Percentiles rank a stretch among this genome's conserved stretches.
These are phyloP conservation scores for Candida xiaguanensis DNA, from an alignment of 805 yeast species.

Conservation along the genomic window DNA sequence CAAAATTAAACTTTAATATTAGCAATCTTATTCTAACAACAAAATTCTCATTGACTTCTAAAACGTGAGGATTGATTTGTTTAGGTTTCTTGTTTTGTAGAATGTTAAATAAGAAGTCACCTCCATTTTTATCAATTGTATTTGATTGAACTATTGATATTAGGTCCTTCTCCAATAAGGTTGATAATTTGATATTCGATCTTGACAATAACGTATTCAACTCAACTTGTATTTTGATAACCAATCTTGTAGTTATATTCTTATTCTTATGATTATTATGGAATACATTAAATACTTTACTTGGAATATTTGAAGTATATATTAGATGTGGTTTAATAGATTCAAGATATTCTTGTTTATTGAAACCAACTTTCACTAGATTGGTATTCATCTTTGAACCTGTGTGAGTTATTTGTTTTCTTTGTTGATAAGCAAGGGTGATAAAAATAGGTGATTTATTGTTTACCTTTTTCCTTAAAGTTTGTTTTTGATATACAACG, in stretches of 20 bases:
- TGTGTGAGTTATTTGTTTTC: too few species aligned
- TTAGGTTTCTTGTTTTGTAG: neutral
- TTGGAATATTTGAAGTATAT: constrained; percentile 33
- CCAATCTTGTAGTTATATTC: neutral
- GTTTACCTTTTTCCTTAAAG: neutral
- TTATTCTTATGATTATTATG: neutral
- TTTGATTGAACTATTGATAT: constrained; percentile 4
- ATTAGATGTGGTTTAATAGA: constrained; percentile 35
- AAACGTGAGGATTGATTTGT: constrained; percentile 4
- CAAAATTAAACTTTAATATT: constrained; percentile 19
- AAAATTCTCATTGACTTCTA: constrained; percentile 24
- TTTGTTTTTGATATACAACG: neutral
- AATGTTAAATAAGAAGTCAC: neutral
- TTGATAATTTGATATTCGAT: constrained; percentile 25
- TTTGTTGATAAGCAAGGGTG: neutral
- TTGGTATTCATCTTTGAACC: neutral
- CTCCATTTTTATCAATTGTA: neutral
- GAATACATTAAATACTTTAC: constrained; percentile 13
- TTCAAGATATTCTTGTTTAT: constrained; percentile 17
- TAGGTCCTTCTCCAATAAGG: constrained; percentile 30
- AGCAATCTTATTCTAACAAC: constrained; percentile 27
- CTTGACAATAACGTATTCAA: constrained; percentile 32
- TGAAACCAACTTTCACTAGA: neutral
- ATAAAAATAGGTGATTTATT: neutral
- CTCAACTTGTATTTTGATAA: constrained; percentile 24